A percentile compares a stretch with the other conserved stretches of the same genome.
Conservation (phyloP, 2,329 filamentous ascomycete genomes). For the Alternaria rosae region DNA sequence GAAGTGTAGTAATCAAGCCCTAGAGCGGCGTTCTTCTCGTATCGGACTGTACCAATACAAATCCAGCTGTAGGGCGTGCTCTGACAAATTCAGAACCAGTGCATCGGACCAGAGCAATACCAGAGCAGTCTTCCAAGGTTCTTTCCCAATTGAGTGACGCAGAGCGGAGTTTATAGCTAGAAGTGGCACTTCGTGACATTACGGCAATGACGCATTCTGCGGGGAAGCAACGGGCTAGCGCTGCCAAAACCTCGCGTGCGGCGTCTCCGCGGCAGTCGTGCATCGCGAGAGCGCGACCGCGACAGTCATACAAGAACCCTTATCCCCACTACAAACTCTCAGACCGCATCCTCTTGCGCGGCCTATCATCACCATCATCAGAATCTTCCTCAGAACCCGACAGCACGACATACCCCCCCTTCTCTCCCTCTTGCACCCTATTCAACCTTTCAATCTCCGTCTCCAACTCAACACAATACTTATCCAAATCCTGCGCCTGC, state of each 20-base stretch:
- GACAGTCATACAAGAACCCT: neutral
- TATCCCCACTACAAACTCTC: neutral
- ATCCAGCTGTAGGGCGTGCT: neutral
- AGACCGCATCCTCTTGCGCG: neutral
- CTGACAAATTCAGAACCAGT: neutral
- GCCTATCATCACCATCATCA: neutral
- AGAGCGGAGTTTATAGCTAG: slow-evolving; percentile 5
- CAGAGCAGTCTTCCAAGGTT: neutral
- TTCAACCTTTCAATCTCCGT: neutral
- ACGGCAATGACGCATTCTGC: slow-evolving; percentile 20
- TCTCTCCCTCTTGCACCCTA: too few species aligned
- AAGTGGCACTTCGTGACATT: neutral
- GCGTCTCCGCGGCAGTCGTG: slow-evolving; percentile 6
- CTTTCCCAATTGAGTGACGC: neutral
- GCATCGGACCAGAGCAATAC: neutral
- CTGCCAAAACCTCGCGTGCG: slow-evolving; percentile 3
- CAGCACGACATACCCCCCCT: neutral
- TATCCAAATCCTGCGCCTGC: neutral
- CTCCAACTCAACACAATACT: slow-evolving; percentile 6
- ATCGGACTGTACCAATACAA: neutral
- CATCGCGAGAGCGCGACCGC: neutral
- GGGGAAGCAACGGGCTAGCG: slow-evolving; percentile 17
- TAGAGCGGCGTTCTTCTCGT: neutral
- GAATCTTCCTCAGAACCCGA: neutral
- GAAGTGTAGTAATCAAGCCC: neutral